Evolutionary conservation across 495 filamentous ascomycete genomes (phyloP), one percentile per base, ranked within the genome.

Genomic region (Penicillium odoratum): DNA sequence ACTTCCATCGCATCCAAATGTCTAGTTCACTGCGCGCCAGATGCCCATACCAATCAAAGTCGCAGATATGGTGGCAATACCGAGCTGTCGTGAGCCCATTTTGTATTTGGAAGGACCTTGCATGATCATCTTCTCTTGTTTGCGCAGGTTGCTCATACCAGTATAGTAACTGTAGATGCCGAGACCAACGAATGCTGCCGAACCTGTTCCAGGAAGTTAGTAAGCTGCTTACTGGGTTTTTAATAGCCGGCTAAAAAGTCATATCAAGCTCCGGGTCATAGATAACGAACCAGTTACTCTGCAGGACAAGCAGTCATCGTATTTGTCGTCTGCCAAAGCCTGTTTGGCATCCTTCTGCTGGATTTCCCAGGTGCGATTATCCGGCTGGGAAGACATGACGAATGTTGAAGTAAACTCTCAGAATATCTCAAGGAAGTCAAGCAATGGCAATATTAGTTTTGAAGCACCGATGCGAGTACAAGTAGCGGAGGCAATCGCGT

Each of bases 81-180:
- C 89, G 26, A 86, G 63, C 58, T 83, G 80, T 46, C 92, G 79
- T 62, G 82, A 86, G 16, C 83, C 83, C 80, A 97, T 88, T 29
- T 91, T 91, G 68, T 92, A 91, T 63, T 85, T 80, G 28, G 87
- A 86, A 29, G 85, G 81, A 67, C 86, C 87, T 60, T 82, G 78
- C 57, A 88, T 71, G 55, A 96, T 95, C 36, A 78, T 77, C 31
- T 83, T 79, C 65, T 86, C 78, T 66, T 91, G 88, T 61, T 83
- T 76, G 48, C 82, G 80, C 18, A 98, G 83, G 67, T 95, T 90
- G 40, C 73, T 71, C 63, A 87, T 88, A 34, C 93, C 93, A 8
- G 89, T 91, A 56, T 85, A 78, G 73, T 93, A 96, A 67, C 85
- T 92, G 77, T 96, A 98, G 6, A 83, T 84, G 13, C 90, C 93